A percentile compares a stretch with the other conserved stretches of the same genome.
phyloP scores from a whole-genome alignment of 2,329 filamentous ascomycete genomes.

The Zasmidium angulare region DNA sequence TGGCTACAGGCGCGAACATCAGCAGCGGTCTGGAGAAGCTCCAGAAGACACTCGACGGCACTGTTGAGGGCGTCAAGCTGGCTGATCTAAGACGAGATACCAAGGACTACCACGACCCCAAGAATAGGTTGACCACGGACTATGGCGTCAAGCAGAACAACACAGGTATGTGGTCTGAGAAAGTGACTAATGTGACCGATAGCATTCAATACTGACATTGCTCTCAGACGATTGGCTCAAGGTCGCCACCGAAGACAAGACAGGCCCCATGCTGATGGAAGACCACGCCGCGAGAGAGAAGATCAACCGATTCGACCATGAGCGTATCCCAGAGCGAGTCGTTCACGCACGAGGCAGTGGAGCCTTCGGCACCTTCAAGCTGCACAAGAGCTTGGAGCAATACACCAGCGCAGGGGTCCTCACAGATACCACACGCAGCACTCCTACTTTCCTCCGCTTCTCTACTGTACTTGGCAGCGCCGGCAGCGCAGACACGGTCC shows the following conservation, averaged over 20 bases:
- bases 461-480: constrained; percentile 75
- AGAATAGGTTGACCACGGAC: constrained; percentile 69
- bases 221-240: constrained; percentile 70
- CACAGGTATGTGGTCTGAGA: too few relatives aligned
- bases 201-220: background rate
- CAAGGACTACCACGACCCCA: constrained; percentile 56
- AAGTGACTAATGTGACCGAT: too few relatives aligned
- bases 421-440: constrained; percentile 67
- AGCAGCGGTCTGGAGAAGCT: constrained; percentile 29
- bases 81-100: constrained; percentile 61
- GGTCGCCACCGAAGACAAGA: constrained; percentile 60
- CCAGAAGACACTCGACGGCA: constrained; percentile 33
- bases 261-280: constrained; percentile 68
- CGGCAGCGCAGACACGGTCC: constrained; percentile 76
- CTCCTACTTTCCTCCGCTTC: constrained; percentile 70
- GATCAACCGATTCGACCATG: constrained; percentile 76
- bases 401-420: constrained; percentile 64
- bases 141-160: constrained; percentile 72
- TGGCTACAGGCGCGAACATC: constrained; percentile 22
- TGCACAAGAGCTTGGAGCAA: constrained; percentile 63
- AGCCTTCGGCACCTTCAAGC: constrained; percentile 66
- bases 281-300: constrained; percentile 73
- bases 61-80: constrained; percentile 51
- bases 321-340: constrained; percentile 67
- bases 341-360: constrained; percentile 66